Evolutionary conservation across 2,329 filamentous ascomycete species (phyloP), one percentile per base, ranked within the genome.

Genomic region (Ampelomyces quisqualis): DNA sequence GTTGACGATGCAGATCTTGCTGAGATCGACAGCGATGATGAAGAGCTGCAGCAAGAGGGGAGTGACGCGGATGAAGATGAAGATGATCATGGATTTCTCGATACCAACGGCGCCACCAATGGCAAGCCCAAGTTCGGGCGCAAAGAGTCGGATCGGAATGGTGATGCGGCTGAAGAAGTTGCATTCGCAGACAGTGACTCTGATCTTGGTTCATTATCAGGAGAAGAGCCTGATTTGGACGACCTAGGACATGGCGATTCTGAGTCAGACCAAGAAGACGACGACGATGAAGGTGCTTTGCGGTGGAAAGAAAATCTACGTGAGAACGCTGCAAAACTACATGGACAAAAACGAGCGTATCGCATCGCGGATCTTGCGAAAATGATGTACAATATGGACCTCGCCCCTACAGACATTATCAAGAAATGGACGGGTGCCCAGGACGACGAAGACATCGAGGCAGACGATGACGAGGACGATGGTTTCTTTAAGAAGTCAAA

Each of bases 141-240:
- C 19, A 62, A 57, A 53, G 59, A 65, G 19, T 55, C 58, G 18
- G 59, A 62, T 3, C 28, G 34, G 7, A 62, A 65, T 29, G 61
- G 54, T 9, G 43, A 58, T 34, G 35, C 46, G 6, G 47, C 82
- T 17, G 87, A 82, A 20, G 88, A 95, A 39, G 59, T 97, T 42
- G 88, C 84, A 1, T 98, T 96, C 72, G 93, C 93, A 10, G 93
- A 98, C 61, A 95, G 89, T 60, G 94, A 98, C 67, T 98, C 93
- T 0, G 94, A 98, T 64, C 77, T 98, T 4, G 93, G 93, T 5
- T 95, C 91, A 3, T 70, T 96, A 49, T 95, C 88, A 7, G 77
- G 72, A 7, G 78, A 81, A 6, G 78, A 65, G 20, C 51, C 38
- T 2, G 60, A 65, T 27, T 33, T 57, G 7, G 57, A 63, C 8